These are phyloP conservation scores for Paecilomyces niveus DNA, from an alignment of 2,329 filamentous ascomycete genomes.

Conservation along the genomic window DNA sequence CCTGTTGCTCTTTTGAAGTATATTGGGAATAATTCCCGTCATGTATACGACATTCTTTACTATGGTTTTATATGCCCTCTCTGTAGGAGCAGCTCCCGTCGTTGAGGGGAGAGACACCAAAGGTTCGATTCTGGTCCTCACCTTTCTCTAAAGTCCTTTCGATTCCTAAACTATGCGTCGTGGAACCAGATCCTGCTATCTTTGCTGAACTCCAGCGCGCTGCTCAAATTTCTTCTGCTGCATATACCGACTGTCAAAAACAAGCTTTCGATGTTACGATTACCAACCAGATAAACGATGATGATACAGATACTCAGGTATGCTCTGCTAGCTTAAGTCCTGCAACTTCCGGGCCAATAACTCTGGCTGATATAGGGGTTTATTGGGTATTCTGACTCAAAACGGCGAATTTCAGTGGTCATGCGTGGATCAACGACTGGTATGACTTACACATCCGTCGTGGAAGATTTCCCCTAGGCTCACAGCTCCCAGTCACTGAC, in stretches of 20 bases:
- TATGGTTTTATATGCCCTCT: background rate
- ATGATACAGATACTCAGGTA: constrained; percentile 18
- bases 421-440: constrained; percentile 23
- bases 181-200: constrained; percentile 9
- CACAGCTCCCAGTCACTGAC: constrained; percentile 4
- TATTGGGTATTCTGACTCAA: constrained; percentile 18
- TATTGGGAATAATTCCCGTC: background rate
- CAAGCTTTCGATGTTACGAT: constrained; percentile 24
- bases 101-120: background rate
- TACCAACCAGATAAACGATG: constrained; percentile 18
- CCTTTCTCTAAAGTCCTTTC: background rate
- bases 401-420: constrained; percentile 20
- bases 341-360: background rate
- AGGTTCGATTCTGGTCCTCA: background rate
- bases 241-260: constrained; percentile 19
- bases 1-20: background rate
- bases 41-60: background rate
- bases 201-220: constrained; percentile 17
- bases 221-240: constrained; percentile 23
- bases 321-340: background rate
- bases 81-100: background rate
- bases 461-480: constrained; percentile 3
- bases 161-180: background rate
- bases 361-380: constrained; percentile 13
- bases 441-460: constrained; percentile 2